phyloP scores from a whole-genome alignment of 179 eudicot species.

The Beta corolliflora region DNA sequence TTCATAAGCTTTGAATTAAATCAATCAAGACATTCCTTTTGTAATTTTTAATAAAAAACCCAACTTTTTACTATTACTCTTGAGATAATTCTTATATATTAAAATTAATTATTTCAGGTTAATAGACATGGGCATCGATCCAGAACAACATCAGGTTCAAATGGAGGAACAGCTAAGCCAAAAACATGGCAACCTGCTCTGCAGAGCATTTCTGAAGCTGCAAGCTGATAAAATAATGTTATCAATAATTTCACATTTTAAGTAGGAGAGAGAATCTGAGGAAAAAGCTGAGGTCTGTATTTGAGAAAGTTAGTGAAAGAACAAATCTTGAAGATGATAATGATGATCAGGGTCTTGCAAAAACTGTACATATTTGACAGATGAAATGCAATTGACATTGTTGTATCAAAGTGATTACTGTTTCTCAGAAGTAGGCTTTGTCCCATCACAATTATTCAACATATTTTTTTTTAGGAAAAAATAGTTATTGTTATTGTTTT shows the following conservation, averaged over 20 bases:
- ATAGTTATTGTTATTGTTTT: neutral
- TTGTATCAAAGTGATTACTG: constrained; percentile 23
- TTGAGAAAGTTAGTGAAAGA: constrained; percentile 15
- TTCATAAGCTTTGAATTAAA: neutral
- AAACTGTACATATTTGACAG: constrained; percentile 42
- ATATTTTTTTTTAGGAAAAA: constrained; percentile 5
- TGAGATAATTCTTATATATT: neutral
- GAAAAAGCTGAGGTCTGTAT: neutral
- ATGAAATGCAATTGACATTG: constrained; percentile 29
- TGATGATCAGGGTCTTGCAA: constrained; percentile 31
- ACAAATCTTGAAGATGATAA: constrained; percentile 4
- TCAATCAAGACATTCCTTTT: neutral
- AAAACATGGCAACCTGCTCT: constrained; percentile 88
- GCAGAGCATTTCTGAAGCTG: constrained; percentile 79
- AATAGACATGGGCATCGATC: constrained; percentile 49
- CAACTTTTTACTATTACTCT: too few relatives aligned
- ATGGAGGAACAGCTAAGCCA: constrained; percentile 45
- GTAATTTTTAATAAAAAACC: neutral
- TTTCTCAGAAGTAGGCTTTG: constrained; percentile 30
- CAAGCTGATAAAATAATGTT: constrained; percentile 43
- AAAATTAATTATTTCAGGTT: constrained; percentile 44
- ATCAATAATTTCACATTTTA: constrained; percentile 19
- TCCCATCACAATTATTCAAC: constrained; percentile 28
- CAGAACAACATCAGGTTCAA: constrained; percentile 39
- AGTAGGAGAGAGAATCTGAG: constrained; percentile 17